phyloP scores from a whole-genome alignment of 441 rosid species.

The Hypseocharis bilobata region DNA sequence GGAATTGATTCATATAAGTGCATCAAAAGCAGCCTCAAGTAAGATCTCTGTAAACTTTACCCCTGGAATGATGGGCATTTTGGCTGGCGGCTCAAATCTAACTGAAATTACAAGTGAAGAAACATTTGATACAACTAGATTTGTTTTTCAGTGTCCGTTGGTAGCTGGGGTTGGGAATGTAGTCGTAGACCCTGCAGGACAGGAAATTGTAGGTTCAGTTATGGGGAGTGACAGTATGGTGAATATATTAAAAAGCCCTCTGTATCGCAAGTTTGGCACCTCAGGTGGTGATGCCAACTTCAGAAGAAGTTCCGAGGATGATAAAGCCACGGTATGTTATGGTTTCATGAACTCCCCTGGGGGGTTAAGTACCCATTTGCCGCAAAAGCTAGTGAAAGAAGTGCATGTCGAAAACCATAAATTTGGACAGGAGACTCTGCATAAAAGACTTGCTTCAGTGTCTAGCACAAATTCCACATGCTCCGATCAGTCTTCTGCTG shows the following conservation, averaged over 20 bases:
- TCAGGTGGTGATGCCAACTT: conserved; percentile 30
- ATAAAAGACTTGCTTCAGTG: conserved; percentile 29
- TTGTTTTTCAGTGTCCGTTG: conserved; percentile 47
- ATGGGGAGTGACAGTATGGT: conserved; percentile 63
- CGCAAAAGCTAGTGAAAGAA: conserved; percentile 26
- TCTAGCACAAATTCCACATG: conserved; percentile 45
- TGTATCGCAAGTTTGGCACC: conserved; percentile 33
- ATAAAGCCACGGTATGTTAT: conserved; percentile 27
- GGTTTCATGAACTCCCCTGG: conserved; percentile 32
- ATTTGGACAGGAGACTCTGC: conserved; percentile 21
- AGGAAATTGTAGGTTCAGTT: conserved; percentile 50
- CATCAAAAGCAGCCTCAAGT: conserved; percentile 39
- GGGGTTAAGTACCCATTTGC: conserved; percentile 28
- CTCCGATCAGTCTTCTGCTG: conserved; percentile 49
- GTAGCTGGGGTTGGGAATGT: conserved; percentile 35
- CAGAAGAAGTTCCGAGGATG: conserved; percentile 24
- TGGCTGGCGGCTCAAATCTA: conserved; percentile 31
- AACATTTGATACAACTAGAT: conserved; percentile 29
- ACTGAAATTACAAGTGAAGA: conserved; percentile 25
- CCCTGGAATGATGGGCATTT: conserved; percentile 27
- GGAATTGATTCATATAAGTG: conserved; percentile 43
- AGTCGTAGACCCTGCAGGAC: conserved; percentile 38
- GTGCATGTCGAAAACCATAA: conserved; percentile 14
- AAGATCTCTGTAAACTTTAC: conserved; percentile 37
- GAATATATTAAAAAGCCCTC: conserved; percentile 48